phyloP scores from a whole-genome alignment of 257 asterid species.

The Agastache rugosa region DNA sequence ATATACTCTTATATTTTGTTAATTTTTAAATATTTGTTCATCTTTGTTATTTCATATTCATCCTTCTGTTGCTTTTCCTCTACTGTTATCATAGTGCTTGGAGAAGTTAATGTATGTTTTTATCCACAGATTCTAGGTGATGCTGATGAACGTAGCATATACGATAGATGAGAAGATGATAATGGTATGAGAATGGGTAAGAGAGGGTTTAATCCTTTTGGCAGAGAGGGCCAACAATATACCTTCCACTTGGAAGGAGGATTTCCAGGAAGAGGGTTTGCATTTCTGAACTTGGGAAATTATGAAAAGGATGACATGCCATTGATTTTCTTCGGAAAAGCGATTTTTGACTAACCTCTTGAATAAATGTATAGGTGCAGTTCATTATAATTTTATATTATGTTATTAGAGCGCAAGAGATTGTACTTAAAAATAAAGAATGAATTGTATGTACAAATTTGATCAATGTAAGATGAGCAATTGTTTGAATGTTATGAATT shows the following conservation, averaged over 20 bases:
- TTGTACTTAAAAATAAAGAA: too few species aligned
- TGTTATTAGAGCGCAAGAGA: too few species aligned
- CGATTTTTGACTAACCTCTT: conserved; percentile 42
- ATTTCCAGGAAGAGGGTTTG: conserved; percentile 67
- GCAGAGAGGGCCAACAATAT: conserved; percentile 83
- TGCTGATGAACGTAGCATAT: conserved; percentile 82
- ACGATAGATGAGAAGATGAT: conserved; percentile 86
- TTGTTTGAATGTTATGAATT: too few species aligned
- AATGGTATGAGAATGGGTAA: conserved; percentile 79
- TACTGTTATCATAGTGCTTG: neutral
- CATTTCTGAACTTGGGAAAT: conserved; percentile 55
- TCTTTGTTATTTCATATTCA: neutral
- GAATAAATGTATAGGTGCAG: too few species aligned
- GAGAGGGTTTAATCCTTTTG: conserved; percentile 81
- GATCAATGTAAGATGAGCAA: too few species aligned
- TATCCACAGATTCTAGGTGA: conserved; percentile 73
- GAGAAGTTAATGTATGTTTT: conserved; percentile 2
- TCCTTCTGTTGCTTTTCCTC: neutral
- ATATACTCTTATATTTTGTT: neutral
- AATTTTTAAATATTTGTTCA: neutral
- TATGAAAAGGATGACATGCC: conserved; percentile 21
- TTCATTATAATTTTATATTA: too few species aligned
- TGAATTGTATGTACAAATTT: too few species aligned
- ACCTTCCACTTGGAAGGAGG: conserved; percentile 95
- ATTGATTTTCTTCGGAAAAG: conserved; percentile 34